These are phyloP conservation scores for Candida pseudoglaebosa DNA, from an alignment of 805 yeast species.

Conservation along the genomic window DNA sequence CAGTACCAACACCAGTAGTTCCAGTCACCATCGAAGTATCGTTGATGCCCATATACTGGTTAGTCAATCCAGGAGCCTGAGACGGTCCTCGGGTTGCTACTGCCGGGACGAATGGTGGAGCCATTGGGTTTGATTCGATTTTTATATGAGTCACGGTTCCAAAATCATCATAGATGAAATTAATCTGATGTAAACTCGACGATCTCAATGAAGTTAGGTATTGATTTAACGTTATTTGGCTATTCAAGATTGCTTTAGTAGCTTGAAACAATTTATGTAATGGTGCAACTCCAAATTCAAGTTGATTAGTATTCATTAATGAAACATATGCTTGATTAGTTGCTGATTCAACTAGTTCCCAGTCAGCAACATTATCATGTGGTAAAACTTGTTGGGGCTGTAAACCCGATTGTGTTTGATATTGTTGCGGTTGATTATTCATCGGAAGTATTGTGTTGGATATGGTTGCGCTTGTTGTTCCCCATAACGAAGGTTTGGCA, in stretches of 20 bases:
- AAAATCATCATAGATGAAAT: conserved; percentile 42
- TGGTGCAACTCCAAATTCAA: conserved; percentile 35
- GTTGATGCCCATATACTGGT: conserved; percentile 3
- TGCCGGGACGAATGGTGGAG: conserved; percentile 2
- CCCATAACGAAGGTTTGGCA: conserved; percentile 8
- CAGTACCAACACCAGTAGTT: too few species aligned
- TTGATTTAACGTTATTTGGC: conserved; percentile 27
- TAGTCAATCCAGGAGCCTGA: conserved; percentile 15
- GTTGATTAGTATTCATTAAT: conserved; percentile 32
- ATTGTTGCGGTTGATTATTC: conserved; percentile 5
- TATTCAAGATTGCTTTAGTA: conserved; percentile 25
- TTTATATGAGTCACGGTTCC: conserved; percentile 44
- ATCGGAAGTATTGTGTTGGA: neutral
- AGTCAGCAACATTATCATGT: conserved; percentile 13
- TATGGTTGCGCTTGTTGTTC: neutral
- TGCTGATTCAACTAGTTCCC: conserved; percentile 38
- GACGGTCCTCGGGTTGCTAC: conserved; percentile 4
- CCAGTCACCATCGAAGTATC: conserved; percentile 1
- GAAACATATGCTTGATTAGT: conserved; percentile 37
- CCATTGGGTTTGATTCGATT: conserved; percentile 12
- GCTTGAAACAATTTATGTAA: conserved; percentile 28
- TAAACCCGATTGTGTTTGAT: conserved; percentile 7
- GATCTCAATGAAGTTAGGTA: conserved; percentile 18
- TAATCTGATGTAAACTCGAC: conserved; percentile 32
- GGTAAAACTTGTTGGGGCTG: conserved; percentile 7